Evolutionary conservation across 768 basidiomycete genomes (phyloP), one percentile per base, ranked within the genome.

Genomic region (Suillus discolor): DNA sequence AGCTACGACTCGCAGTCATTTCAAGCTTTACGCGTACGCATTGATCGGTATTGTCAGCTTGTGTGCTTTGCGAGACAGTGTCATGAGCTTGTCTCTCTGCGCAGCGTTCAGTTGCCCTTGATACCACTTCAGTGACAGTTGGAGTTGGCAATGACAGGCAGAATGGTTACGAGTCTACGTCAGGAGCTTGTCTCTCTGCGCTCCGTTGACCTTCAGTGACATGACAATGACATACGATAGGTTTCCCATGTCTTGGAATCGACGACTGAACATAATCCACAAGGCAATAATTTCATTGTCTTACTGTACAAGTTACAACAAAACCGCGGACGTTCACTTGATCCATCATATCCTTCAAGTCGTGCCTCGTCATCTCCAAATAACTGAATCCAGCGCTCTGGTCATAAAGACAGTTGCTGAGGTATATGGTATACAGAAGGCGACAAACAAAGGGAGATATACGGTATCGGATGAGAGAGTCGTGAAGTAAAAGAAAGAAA

Each of bases 401-500:
- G 12, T 23, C 34, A n/a, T 45, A 39, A 20, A 44, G 62, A 31
- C 36, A 38, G 23, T 25, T 39, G 38, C 11, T 59, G 23, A 63
- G 20, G 16, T 53, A 23, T 39, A 62, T 63, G 23, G 36, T 63
- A 38, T 57, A 16, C 53, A 16, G 28, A 38, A 63, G 45, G 47
- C 20, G 34, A n/a, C 34, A 57, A 36, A 9, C 36, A 57, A 39
- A 12, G 38, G 23, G 18, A 5, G 16, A 53, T 5, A 31, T 54
- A 54, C 28, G 18, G 53, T 54, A 54, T 25, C 57, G 16, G 11
- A 41, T 41, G 38, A 23, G 34, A 25, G 23, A 11, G 39, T 39
- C 39, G 28, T 57, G 63, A 16, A 61, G 51, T 62, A 53, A 36
- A 18, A 55, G 34, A 63, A 47, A 62, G 28, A 63, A 28, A 60